Base-by-base conservation (phyloP, 352 stramenopile species). In the Phytopythium kandeliae region DNA sequence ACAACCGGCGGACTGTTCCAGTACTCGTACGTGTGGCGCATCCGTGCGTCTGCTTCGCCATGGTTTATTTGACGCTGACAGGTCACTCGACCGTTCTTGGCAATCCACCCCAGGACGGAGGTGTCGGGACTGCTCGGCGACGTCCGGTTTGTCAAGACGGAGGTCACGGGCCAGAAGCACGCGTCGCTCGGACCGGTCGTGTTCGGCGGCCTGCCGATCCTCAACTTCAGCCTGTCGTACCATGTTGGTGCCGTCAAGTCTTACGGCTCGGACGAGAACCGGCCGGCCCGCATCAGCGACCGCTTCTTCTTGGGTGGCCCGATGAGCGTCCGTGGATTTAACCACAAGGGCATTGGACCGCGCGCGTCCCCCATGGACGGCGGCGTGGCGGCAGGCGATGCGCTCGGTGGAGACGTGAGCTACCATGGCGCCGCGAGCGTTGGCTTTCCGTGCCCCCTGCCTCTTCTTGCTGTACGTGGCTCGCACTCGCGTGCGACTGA, bases 281-380 rank as follows among this genome's bases (percentile, higher is more conserved):
- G 78, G n/a, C 80, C 83, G 15, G 82, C 85, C n/a, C 79, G 83
- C 21, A 89, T 97, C 45, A 96, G 86, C 61, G 89, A 97, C 57
- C 83, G 89, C 13, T 97, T 96, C 57, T 96, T 96, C 69, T 57
- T 97, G 25, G 89, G 89, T 9, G 89, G 89, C 0, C 86, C 88
- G 2, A 85, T 96, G 69, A 94, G 55, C 31, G 70, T 97, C 44
- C 85, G 89, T 37, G 89, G 89, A 17, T 97, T 97, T 56, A 89
- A 96, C 58, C 73, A 96, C 68, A 92, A 95, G 67, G 89, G 89
- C 17, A 79, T 95, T 19, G 89, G 89, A 28, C 86, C 86, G 42
- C 84, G 88, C 10, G 86, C 89, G 15, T 91, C 86, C 11, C 84
- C 86, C 24, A 76, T 86, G 46, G 86, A 96, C 49, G 88, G 88